Evolutionary conservation across 768 basidiomycete genomes (phyloP).

Genomic region (Tulasnella sp.): DNA sequence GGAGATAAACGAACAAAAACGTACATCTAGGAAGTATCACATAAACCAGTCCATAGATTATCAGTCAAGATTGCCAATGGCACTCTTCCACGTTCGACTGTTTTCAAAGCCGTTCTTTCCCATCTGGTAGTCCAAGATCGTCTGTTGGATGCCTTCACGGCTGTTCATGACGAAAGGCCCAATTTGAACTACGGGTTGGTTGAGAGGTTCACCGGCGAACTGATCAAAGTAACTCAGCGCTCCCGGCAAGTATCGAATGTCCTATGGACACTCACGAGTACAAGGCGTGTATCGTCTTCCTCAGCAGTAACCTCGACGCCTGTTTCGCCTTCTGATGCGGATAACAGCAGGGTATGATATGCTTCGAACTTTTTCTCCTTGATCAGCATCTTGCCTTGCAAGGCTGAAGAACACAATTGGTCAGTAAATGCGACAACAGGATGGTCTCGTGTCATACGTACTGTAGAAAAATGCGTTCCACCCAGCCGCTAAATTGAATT

Average conservation of each 20-base stretch:
- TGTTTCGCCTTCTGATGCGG: conserved; percentile 41
- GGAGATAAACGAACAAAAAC: too few relatives aligned
- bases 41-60: background rate
- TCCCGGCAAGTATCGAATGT: background rate
- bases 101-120: conserved; percentile 78
- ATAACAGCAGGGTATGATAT: conserved; percentile 76
- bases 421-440: background rate
- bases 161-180: conserved; percentile 78
- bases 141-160: conserved; percentile 65
- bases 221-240: conserved; percentile 21
- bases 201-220: conserved; percentile 80
- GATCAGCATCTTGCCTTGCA: conserved; percentile 34
- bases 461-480: conserved; percentile 89
- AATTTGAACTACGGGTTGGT: conserved; percentile 79
- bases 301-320: conserved; percentile 55
- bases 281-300: conserved; percentile 55
- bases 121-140: conserved; percentile 46
- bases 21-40: background rate
- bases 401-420: background rate
- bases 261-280: conserved; percentile 44
- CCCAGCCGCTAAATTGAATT: conserved; percentile 41
- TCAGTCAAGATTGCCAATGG: conserved; percentile 44
- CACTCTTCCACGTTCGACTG: conserved; percentile 78
- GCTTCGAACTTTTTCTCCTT: conserved; percentile 29
- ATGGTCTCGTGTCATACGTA: conserved; percentile 28